Base-by-base conservation (phyloP, 345 rosid genomes). In the Arabidopsis thaliana region DNA sequence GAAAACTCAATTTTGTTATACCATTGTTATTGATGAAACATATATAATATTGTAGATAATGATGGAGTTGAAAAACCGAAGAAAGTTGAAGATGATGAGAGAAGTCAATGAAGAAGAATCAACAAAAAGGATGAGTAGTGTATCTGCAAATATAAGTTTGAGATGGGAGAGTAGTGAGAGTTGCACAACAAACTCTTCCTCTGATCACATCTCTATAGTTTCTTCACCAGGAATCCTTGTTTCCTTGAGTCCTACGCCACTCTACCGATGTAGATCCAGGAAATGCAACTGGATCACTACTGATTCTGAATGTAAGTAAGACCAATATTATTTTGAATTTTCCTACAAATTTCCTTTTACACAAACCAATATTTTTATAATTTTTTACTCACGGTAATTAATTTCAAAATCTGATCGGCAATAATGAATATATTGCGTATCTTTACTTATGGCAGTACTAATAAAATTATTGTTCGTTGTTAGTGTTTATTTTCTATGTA, bases 281-380 rank as follows among this genome's bases (percentile, higher is more conserved):
- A 94, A 80, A 85, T 91, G 85, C 45, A 94, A 85, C 46, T 94
- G 98, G 98, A 94, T 91, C 83, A 91, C 97, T 36, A 90, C 95
- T 10, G 97, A 94, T 65, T 75, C 98, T 20, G 97, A 91, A 59
- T 94, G 98, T 94, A 87, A 84, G 98, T 94, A 87, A 84, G 67
- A 57, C 25, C 23, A 33, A n/a, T 33, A 36, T 10, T 40, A 40
- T 40, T 40, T 25, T 16, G n/a, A 33, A 5, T 20, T 49, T 48
- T 34, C 0, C 30, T 52, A 32, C 1, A 20, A 6, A 1, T 32
- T 2, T 23, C 7, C 38, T 24, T 23, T 32, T 65, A 1, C 14
- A 36, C 6, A 67, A 13, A 23, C 56, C 46, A 9, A 16, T 45
- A 6, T 23, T 32, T 11, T 45, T 7, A 28, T 4, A 13, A 7